Evolutionary conservation across 192 early-diverging fungal genomes (phyloP), one percentile per base, ranked within the genome.

Genomic region (Backusella tarrabulga): DNA sequence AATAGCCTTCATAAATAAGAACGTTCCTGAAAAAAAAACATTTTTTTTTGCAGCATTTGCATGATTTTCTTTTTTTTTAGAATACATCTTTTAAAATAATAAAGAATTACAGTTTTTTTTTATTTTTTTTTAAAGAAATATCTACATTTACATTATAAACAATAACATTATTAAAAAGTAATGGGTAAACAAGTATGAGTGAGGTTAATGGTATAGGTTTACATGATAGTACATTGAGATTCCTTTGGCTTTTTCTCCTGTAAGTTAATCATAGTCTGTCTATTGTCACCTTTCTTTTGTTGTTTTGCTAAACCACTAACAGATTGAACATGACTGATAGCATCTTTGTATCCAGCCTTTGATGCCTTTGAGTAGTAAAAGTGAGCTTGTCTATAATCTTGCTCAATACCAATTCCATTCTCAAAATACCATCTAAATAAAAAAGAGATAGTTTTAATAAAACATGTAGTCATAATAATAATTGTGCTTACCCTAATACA

Each of bases 341-440:
- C 78, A 23, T 76, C 42, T 44, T 41, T 72, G 41, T 80, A n/a
- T 19, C 79, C 79, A 21, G 67, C 72, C 14, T 68, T 66, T 21
- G 75, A 56, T 21, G 79, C 79, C 9, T 71, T 74, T 23, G 46
- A 40, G 46, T 80, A 80, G 11, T 80, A 73, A 26, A 63, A 52
- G 7, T 67, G 35, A 15, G 79, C 79, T 17, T 68, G 68, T n/a
- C 40, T 68, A 29, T 76, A 72, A 60, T 80, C 71, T 50, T 68
- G 35, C 21, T 52, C 14, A 1, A 72, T 50, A 15, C 79, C 79
- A 21, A 80, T 73, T 23, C 79, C 79, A 35, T 72, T 56, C 41
- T 80, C 79, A 76, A 76, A 80, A 72, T 80, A 80, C 34, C 74
- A 80, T 26, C 79, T 80, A 34, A 23, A 32, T 46, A 32, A 29